Evolutionary conservation across 352 stramenopile species (phyloP), one percentile per base, ranked within the genome.

Genomic region (Globisporangium okanoganense): DNA sequence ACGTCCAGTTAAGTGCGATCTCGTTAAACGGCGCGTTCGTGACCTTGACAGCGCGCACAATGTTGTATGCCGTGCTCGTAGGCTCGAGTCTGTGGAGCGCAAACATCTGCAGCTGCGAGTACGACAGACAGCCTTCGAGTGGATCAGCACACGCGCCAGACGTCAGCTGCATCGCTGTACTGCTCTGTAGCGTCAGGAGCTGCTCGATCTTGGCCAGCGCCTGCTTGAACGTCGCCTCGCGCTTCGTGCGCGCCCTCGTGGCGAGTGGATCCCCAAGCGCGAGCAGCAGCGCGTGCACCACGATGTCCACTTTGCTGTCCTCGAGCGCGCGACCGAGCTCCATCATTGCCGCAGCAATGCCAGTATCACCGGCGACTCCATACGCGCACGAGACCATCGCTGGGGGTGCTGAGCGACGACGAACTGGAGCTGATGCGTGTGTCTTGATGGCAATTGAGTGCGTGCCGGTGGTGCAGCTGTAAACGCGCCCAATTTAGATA

Each of bases 21-120:
- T 62, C 24, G 9, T 76, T 60, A 6, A 79, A 66, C 10, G 47
- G 18, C 22, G 29, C 12, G 2, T 57, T 41, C 3, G 36, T 38
- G 7, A 83, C 61, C 5, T 66, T 61, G 22, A 83, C 65, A 8
- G 76, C 74, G 36, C 69, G 66, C 4, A 68, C 66, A 40, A 86
- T 71, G 44, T 85, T 86, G 64, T 86, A 88, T 24, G 76, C 65
- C 5, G 76, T 77, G 49, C 75, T 85, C 3, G 51, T 41, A 0
- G 76, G 75, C 9, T 72, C 57, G 27, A 86, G 50, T 35, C 59
- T 62, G 52, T 86, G 72, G 48, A 88, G 54, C 49, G 76, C 75
- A 40, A 82, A 73, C 76, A 88, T 86, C 33, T 88, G 76, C 59
- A 85, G 51, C 58, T 86, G 76, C 24, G 74, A 45, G 48, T 82